Conservation (phyloP, 1,139 yeast genomes). For the Yamadazyma dushanensis region DNA sequence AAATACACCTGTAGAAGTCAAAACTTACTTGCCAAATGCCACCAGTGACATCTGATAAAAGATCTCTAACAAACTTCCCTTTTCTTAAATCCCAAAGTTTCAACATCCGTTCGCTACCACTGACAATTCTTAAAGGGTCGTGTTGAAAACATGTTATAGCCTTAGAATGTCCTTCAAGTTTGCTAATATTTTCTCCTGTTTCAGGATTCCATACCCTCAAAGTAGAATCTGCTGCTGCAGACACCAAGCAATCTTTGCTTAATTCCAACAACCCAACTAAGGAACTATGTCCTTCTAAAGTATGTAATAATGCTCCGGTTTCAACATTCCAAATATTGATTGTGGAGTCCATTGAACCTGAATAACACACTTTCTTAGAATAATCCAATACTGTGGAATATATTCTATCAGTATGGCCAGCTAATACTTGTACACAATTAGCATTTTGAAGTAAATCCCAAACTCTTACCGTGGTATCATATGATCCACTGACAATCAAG, state of each 20-base stretch:
- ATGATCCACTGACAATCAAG: conserved; percentile 83
- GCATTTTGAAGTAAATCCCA: conserved; percentile 82
- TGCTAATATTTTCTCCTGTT: conserved; percentile 65
- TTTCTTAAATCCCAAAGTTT: conserved; percentile 81
- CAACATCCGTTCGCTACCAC: conserved; percentile 84
- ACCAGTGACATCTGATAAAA: conserved; percentile 73
- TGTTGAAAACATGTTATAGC: conserved; percentile 95
- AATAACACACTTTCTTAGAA: conserved; percentile 73
- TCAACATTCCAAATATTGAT: conserved; percentile 89
- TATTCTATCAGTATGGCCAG: conserved; percentile 85
- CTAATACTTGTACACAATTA: conserved; percentile 67
- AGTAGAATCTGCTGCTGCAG: conserved; percentile 96
- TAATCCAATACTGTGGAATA: conserved; percentile 84
- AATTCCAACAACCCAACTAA: conserved; percentile 85
- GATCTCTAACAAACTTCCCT: conserved; percentile 74
- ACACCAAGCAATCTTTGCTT: conserved; percentile 76
- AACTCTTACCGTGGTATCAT: conserved; percentile 86
- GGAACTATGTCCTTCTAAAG: conserved; percentile 83
- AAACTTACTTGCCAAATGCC: conserved; percentile 95
- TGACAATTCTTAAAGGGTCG: conserved; percentile 78
- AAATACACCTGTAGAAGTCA: conserved; percentile 81
- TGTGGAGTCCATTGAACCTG: conserved; percentile 90
- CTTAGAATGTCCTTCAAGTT: conserved; percentile 79
- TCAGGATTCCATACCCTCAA: conserved; percentile 91
- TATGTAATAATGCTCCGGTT: conserved; percentile 64